These are phyloP conservation scores for Leucogyrophana mollusca DNA, from an alignment of 768 basidiomycete genomes.

Conservation along the genomic window DNA sequence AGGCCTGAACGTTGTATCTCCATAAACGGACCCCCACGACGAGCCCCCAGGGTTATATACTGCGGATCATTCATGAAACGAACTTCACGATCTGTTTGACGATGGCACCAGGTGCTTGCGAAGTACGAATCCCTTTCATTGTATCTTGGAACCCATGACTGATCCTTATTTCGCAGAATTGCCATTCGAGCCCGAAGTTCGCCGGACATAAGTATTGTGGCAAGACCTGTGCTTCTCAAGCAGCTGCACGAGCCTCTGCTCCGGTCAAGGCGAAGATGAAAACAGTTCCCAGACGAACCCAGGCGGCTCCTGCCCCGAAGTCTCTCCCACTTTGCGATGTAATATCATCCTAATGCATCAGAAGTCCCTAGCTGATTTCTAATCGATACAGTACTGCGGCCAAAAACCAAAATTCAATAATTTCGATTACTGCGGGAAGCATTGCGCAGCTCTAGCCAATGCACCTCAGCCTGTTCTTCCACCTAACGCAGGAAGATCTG, in stretches of 20 bases:
- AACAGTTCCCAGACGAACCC: constrained; percentile 13
- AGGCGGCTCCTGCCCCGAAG: constrained; percentile 14
- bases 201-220: constrained; percentile 55
- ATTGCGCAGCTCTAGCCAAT: constrained; percentile 53
- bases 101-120: constrained; percentile 28
- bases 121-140: constrained; percentile 20
- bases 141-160: background rate
- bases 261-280: constrained; percentile 5
- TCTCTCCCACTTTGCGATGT: constrained; percentile 23
- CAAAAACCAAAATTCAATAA: constrained; percentile 60
- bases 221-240: constrained; percentile 52
- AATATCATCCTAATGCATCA: constrained; percentile 19
- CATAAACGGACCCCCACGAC: no score
- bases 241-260: constrained; percentile 11
- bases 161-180: constrained; percentile 39
- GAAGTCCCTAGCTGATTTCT: constrained; percentile 25
- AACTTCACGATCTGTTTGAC: background rate
- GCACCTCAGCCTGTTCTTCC: constrained; percentile 18
- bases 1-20: no score
- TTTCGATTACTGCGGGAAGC: constrained; percentile 65
- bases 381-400: constrained; percentile 41
- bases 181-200: constrained; percentile 54
- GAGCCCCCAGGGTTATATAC: no score
- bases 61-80: no score
- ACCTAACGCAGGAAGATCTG: constrained; percentile 9